A percentile compares a stretch with the other conserved stretches of the same genome.
Conservation (phyloP, 2,329 filamentous ascomycete genomes). For the Xylaria sp. region DNA sequence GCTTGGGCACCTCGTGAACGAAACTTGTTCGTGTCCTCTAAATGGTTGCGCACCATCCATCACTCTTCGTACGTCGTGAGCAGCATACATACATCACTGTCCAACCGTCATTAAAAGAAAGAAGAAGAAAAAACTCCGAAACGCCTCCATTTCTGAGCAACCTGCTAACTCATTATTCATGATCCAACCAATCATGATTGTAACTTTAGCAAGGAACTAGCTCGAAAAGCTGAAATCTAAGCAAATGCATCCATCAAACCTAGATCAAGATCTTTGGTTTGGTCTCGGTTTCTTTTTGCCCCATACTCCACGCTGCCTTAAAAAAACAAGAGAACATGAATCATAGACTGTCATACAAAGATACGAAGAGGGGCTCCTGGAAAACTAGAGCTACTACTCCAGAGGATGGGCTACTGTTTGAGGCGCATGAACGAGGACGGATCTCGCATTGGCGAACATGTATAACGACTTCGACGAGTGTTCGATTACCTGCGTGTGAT, state of each 20-base stretch:
- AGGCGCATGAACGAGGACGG: neutral
- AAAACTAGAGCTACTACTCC: neutral
- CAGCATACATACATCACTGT: slow-evolving; percentile 3
- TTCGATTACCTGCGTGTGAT: neutral
- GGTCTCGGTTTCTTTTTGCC: slow-evolving; percentile 3
- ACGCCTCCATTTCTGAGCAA: neutral
- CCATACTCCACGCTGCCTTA: slow-evolving; percentile 33
- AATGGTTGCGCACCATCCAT: neutral
- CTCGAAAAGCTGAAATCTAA: slow-evolving; percentile 1
- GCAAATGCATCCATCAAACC: slow-evolving; percentile 1
- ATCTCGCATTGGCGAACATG: neutral
- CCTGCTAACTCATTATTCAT: slow-evolving; percentile 14
- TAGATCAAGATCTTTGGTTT: slow-evolving; percentile 10
- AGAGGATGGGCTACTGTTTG: neutral
- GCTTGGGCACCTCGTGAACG: neutral
- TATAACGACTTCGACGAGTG: neutral
- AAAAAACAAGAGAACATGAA: slow-evolving; percentile 15
- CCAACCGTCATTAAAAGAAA: neutral
- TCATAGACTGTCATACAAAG: slow-evolving; percentile 14
- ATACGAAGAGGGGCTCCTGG: neutral
- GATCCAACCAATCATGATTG: slow-evolving; percentile 5
- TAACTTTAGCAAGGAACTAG: slow-evolving; percentile 1
- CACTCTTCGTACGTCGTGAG: neutral
- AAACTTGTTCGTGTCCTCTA: neutral
- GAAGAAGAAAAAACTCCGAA: neutral